Conservation (phyloP, 225 moss, liverwort and hornwort species). For the Climacium dendroides region DNA sequence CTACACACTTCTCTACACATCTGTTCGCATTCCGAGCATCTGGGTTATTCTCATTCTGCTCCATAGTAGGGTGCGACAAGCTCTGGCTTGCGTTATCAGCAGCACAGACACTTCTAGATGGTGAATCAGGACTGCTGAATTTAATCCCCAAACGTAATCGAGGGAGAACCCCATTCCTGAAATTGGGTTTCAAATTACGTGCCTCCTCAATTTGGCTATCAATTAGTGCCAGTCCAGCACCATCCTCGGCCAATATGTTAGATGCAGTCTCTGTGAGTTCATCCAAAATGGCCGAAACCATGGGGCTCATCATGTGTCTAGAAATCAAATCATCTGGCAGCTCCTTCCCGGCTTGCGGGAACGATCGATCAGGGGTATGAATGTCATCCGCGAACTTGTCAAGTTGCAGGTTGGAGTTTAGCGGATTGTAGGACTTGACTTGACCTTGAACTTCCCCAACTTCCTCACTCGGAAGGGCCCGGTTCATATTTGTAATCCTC, state of each 20-base stretch:
- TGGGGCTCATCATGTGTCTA: slow-evolving; percentile 13
- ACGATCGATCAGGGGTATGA: background rate
- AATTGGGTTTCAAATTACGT: slow-evolving; percentile 1
- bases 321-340: background rate
- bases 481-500: slow-evolving; percentile 4
- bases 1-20: background rate
- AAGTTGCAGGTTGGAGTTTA: background rate
- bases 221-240: slow-evolving; percentile 11
- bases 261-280: slow-evolving; percentile 32
- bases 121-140: background rate
- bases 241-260: slow-evolving; percentile 16
- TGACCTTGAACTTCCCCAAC: background rate
- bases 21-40: background rate
- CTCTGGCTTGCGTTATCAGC: background rate
- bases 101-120: background rate
- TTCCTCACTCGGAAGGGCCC: background rate
- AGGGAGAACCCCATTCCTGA: slow-evolving; percentile 1
- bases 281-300: slow-evolving; percentile 30
- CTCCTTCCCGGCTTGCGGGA: background rate
- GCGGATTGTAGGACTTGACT: background rate
- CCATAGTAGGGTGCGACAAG: background rate
- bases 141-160: slow-evolving; percentile 4
- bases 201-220: slow-evolving; percentile 22
- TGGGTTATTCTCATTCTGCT: background rate
- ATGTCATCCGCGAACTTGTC: background rate